Percentiles rank a stretch among this genome's conserved stretches.
phyloP scores from a whole-genome alignment of 2,329 filamentous ascomycete species.

The Botrytis galanthina region DNA sequence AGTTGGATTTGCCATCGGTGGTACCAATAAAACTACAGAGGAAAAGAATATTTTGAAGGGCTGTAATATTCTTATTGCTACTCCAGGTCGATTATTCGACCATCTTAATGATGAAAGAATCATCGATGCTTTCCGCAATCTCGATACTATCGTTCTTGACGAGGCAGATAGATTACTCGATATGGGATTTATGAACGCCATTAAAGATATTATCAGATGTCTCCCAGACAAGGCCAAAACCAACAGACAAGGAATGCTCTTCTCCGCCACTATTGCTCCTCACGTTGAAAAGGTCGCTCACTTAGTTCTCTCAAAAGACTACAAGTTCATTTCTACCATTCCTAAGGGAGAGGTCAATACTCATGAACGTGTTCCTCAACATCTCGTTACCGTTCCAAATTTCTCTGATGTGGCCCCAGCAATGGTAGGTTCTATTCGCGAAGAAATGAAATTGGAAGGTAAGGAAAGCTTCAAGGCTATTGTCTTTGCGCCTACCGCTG shows the following conservation, averaged over 20 bases:
- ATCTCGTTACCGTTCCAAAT: constrained; percentile 62
- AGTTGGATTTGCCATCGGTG: constrained; percentile 82
- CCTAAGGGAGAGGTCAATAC: constrained; percentile 77
- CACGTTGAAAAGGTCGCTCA: constrained; percentile 77
- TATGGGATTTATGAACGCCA: constrained; percentile 74
- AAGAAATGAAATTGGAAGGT: constrained; percentile 50
- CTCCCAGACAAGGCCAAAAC: constrained; percentile 64
- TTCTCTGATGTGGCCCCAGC: constrained; percentile 76
- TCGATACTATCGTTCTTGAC: constrained; percentile 91
- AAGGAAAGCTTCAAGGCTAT: constrained; percentile 82
- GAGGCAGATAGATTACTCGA: constrained; percentile 99
- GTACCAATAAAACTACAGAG: constrained; percentile 72
- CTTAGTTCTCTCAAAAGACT: constrained; percentile 75
- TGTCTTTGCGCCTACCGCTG: constrained; percentile 81
- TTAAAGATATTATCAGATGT: constrained; percentile 56
- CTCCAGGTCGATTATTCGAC: constrained; percentile 82
- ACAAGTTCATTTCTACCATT: constrained; percentile 90
- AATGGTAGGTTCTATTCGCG: constrained; percentile 71
- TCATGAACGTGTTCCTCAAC: constrained; percentile 80
- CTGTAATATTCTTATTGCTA: constrained; percentile 87
- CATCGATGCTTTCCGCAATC: constrained; percentile 47
- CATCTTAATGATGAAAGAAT: constrained; percentile 58
- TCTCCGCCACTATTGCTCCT: constrained; percentile 87
- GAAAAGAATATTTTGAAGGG: constrained; percentile 68
- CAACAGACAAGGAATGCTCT: constrained; percentile 86